Evolutionary conservation across 2,329 filamentous ascomycete genomes (phyloP).

Genomic region (Claviceps arundinis): DNA sequence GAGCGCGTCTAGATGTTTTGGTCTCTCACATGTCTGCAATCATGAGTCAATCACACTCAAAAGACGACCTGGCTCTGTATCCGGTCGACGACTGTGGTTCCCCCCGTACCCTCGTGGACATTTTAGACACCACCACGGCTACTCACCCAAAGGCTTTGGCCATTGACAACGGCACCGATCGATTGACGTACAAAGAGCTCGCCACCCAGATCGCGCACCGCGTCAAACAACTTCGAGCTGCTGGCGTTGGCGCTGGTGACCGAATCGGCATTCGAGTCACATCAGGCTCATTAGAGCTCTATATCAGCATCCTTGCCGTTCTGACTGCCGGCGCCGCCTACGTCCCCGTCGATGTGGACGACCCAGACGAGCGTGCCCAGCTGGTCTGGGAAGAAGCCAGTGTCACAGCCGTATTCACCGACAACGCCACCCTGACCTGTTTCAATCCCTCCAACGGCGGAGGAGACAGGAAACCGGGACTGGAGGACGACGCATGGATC

Average conservation of each 20-base stretch:
- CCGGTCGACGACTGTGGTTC: slow-evolving; percentile 1
- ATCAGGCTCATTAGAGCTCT: slow-evolving; percentile 10
- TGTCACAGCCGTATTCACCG: slow-evolving; percentile 9
- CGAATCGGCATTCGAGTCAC: slow-evolving; percentile 9
- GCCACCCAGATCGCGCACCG: slow-evolving; percentile 1
- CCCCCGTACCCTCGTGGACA: slow-evolving; percentile 10
- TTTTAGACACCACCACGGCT: slow-evolving; percentile 6
- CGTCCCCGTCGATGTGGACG: slow-evolving; percentile 12
- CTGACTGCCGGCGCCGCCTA: slow-evolving; percentile 10
- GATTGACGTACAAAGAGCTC: slow-evolving; percentile 7
- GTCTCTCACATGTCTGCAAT: background rate
- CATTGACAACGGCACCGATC: slow-evolving; percentile 8
- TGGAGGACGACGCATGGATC: slow-evolving; percentile 12
- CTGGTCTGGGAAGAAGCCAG: slow-evolving; percentile 10
- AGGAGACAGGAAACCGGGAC: slow-evolving; percentile 1
- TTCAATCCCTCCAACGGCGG: background rate
- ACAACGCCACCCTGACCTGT: slow-evolving; percentile 8
- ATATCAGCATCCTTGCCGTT: slow-evolving; percentile 10
- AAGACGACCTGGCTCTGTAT: slow-evolving; percentile 6
- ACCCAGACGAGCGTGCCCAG: slow-evolving; percentile 11
- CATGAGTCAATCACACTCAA: slow-evolving; percentile 3
- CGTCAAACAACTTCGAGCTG: slow-evolving; percentile 4
- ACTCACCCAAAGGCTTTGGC: slow-evolving; percentile 6
- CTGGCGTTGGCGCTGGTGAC: slow-evolving; percentile 9
- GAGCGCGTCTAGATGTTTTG: slow-evolving; percentile 1